phyloP scores from a whole-genome alignment of 768 basidiomycete genomes.

The Sistotremastrum suecicum region DNA sequence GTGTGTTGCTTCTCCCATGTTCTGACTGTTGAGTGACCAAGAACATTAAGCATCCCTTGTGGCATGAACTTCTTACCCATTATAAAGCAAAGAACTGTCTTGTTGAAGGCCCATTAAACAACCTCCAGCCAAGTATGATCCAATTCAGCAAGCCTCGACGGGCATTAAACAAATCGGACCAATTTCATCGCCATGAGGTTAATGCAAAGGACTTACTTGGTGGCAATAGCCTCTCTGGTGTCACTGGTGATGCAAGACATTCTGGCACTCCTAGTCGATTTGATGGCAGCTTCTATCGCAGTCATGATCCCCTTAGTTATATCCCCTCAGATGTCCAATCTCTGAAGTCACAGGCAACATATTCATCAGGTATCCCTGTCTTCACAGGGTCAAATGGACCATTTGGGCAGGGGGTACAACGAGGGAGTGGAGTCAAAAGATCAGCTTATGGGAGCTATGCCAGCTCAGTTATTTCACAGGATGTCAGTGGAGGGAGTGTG shows the following conservation, averaged over 20 bases:
- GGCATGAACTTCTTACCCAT: slow-evolving; percentile 96
- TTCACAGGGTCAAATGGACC: slow-evolving; percentile 54
- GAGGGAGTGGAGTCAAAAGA: slow-evolving; percentile 55
- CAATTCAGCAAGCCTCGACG: slow-evolving; percentile 97
- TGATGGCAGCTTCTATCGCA: slow-evolving; percentile 90
- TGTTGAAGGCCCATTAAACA: slow-evolving; percentile 93
- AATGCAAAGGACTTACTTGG: slow-evolving; percentile 69
- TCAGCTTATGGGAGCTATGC: slow-evolving; percentile 43
- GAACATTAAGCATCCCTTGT: slow-evolving; percentile 72
- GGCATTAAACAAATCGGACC: slow-evolving; percentile 75
- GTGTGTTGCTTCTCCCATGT: slow-evolving; percentile 26
- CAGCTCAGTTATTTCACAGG: slow-evolving; percentile 40
- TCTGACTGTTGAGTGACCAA: slow-evolving; percentile 5
- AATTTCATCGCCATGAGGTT: slow-evolving; percentile 86
- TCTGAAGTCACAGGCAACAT: slow-evolving; percentile 90
- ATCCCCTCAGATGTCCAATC: slow-evolving; percentile 95
- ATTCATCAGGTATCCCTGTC: slow-evolving; percentile 83
- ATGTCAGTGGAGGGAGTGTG: slow-evolving; percentile 39
- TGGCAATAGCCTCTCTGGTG: slow-evolving; percentile 2
- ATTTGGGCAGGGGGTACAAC: slow-evolving; percentile 52
- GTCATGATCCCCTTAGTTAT: slow-evolving; percentile 85
- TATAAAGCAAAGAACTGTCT: slow-evolving; percentile 93
- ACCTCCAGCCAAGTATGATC: slow-evolving; percentile 96
- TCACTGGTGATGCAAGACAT: slow-evolving; percentile 31
- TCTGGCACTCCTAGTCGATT: slow-evolving; percentile 91